Conservation (phyloP, 2,329 filamentous ascomycete genomes). For the Lecanicillium sp. region DNA sequence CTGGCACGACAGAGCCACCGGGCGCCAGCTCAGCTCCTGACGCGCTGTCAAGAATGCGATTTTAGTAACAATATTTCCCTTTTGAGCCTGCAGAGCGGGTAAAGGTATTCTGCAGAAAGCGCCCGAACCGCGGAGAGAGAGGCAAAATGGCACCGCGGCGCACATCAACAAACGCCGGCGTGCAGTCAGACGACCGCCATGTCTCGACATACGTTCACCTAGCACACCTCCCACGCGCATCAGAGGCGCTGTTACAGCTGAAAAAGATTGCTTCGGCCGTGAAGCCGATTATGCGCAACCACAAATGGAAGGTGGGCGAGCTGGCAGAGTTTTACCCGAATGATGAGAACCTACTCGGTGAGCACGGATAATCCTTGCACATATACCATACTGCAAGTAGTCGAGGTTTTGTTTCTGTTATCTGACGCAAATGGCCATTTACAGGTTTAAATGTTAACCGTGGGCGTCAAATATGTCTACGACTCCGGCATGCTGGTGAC, state of each 20-base stretch:
- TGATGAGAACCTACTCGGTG: slow-evolving; percentile 66
- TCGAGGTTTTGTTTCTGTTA: not conserved
- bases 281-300: slow-evolving; percentile 89
- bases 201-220: slow-evolving; percentile 43
- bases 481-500: slow-evolving; percentile 71
- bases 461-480: slow-evolving; percentile 73
- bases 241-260: slow-evolving; percentile 52
- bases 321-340: slow-evolving; percentile 81
- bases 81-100: no score
- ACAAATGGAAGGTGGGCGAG: slow-evolving; percentile 69
- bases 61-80: no score
- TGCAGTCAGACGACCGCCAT: slow-evolving; percentile 26
- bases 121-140: no score
- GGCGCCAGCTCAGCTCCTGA: no score
- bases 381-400: not conserved
- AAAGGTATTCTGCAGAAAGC: no score
- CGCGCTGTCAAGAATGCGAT: no score
- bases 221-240: slow-evolving; percentile 34
- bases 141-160: no score
- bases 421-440: not conserved
- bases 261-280: slow-evolving; percentile 80
- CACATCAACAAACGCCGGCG: no score
- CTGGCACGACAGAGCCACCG: no score
- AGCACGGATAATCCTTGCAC: slow-evolving; percentile 14
- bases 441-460: slow-evolving; percentile 67